Conservation (phyloP, 31 red algal species). For the Odonthalia washingtoniensis region DNA sequence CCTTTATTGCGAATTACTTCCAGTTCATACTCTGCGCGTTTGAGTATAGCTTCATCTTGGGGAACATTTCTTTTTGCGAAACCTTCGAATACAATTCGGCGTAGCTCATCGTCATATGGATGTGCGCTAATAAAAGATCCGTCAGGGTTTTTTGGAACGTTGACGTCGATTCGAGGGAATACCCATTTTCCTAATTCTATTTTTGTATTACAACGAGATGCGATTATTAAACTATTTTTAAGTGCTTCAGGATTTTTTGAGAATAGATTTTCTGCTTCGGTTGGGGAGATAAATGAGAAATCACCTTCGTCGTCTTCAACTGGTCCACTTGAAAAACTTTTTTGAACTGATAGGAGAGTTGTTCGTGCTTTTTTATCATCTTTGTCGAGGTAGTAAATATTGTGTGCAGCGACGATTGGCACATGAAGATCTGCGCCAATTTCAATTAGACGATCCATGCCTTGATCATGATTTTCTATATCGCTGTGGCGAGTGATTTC, state of each 20-base stretch:
- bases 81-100: no score
- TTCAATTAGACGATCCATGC: no score
- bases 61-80: no score
- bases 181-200: neutral
- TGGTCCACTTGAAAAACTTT: neutral
- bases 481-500: no score
- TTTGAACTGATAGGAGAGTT: neutral
- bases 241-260: constrained; percentile 2
- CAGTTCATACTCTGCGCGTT: constrained; percentile 73
- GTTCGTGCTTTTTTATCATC: neutral
- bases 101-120: constrained; percentile 7
- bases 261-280: neutral
- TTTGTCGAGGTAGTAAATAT: neutral
- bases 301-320: neutral
- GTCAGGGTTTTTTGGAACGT: constrained; percentile 4
- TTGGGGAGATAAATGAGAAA: constrained; percentile 4
- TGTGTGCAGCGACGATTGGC: constrained; percentile 10
- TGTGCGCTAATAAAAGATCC: constrained; percentile 8
- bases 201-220: constrained; percentile 9
- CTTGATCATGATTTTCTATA: no score
- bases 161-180: neutral
- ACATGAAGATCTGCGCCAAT: no score
- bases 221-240: neutral
- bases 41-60: constrained; percentile 56
- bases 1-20: constrained; percentile 80